phyloP scores from a whole-genome alignment of 2,329 filamentous ascomycete species.

The Aschersonia sp. region DNA sequence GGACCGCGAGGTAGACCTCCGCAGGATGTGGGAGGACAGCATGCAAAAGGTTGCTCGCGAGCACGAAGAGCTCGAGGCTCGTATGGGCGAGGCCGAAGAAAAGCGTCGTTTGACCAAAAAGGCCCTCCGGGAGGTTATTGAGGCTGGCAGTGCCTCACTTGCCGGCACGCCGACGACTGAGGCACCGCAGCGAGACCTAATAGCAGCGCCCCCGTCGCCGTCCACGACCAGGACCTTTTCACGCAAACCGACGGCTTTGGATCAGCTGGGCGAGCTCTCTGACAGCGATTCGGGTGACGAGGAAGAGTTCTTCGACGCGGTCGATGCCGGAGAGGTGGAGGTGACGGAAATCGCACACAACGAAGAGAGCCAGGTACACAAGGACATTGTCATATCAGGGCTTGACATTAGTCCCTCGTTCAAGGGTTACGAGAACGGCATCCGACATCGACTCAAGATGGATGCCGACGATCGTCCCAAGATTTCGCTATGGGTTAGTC shows the following conservation, averaged over 20 bases:
- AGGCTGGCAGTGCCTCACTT: constrained; percentile 25
- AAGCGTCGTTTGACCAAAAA: constrained; percentile 84
- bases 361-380: constrained; percentile 21
- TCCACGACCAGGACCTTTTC: constrained; percentile 22
- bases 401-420: constrained; percentile 64
- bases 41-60: constrained; percentile 95
- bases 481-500: constrained; percentile 82
- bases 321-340: constrained; percentile 84
- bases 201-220: constrained; percentile 22
- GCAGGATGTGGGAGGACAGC: constrained; percentile 96
- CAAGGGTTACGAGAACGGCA: constrained; percentile 80
- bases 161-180: constrained; percentile 15
- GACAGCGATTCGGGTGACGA: constrained; percentile 72
- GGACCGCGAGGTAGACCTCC: constrained; percentile 79
- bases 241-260: constrained; percentile 51
- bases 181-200: constrained; percentile 17
- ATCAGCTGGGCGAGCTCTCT: constrained; percentile 58
- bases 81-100: constrained; percentile 76
- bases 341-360: constrained; percentile 51
- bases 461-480: constrained; percentile 87
- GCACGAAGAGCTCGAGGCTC: constrained; percentile 79
- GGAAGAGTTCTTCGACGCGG: constrained; percentile 93
- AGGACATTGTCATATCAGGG: constrained; percentile 24
- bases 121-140: constrained; percentile 73
- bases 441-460: constrained; percentile 67